Evolutionary conservation across 179 eudicot species (phyloP).

Genomic region (Beta lomatogona): DNA sequence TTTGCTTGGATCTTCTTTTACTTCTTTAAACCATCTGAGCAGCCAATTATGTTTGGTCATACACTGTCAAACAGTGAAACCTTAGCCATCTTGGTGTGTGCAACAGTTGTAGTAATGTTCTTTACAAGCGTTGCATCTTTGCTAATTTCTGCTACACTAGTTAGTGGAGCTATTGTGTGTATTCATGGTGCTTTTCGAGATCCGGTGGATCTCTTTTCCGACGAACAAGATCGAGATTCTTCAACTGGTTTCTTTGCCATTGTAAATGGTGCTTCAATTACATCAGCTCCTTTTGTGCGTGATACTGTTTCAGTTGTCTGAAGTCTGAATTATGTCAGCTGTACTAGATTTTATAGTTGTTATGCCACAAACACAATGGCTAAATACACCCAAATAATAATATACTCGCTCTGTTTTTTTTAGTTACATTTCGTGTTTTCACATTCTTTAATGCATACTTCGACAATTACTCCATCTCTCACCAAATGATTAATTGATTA

Average conservation of each 20-base stretch:
- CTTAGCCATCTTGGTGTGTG: conserved; percentile 26
- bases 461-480: too few species aligned
- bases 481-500: too few species aligned
- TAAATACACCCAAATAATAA: not conserved
- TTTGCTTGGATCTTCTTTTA: conserved; percentile 58
- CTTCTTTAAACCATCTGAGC: conserved; percentile 51
- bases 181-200: conserved; percentile 54
- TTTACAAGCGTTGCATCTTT: conserved; percentile 50
- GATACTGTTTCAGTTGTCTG: conserved; percentile 30
- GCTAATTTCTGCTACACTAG: conserved; percentile 38
- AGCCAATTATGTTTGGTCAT: conserved; percentile 38
- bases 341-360: not conserved
- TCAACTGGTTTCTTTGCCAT: conserved; percentile 38
- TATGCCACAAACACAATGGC: not conserved
- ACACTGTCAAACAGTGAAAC: conserved; percentile 44
- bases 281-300: conserved; percentile 26
- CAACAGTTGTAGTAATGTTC: conserved; percentile 39
- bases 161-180: conserved; percentile 39
- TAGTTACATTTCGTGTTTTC: too few species aligned
- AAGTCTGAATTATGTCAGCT: not conserved
- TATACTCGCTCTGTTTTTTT: not conserved
- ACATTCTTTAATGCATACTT: too few species aligned
- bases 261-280: conserved; percentile 17
- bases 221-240: conserved; percentile 31
- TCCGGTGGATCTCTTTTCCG: conserved; percentile 51